These are phyloP conservation scores for Mrakia hoshinonis DNA, from an alignment of 768 basidiomycete species.

Conservation along the genomic window DNA sequence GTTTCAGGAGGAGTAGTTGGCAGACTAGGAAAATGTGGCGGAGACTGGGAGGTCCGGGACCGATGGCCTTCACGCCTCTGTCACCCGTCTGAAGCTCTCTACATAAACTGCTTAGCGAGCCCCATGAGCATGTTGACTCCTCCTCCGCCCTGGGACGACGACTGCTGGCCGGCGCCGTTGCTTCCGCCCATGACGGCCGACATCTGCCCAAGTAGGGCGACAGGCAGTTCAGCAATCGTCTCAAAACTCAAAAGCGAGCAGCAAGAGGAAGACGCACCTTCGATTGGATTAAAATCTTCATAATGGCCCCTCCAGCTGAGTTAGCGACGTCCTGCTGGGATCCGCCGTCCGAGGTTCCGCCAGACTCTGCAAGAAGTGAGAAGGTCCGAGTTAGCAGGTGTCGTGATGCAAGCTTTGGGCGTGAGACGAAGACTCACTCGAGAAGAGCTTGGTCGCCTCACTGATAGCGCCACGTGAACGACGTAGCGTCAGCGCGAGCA, in stretches of 20 bases:
- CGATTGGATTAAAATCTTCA: conserved; percentile 24
- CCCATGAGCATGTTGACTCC: conserved; percentile 8
- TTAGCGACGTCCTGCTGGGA: conserved; percentile 25
- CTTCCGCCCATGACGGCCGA: conserved; percentile 22
- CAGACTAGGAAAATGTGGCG: too few species aligned
- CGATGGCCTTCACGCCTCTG: too few species aligned
- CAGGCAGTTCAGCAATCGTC: too few species aligned
- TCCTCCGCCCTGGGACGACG: not conserved
- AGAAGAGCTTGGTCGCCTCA: conserved; percentile 26
- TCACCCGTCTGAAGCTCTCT: too few species aligned
- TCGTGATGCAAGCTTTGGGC: too few species aligned
- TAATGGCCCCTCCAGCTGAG: conserved; percentile 10
- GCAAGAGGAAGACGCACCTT: conserved; percentile 4
- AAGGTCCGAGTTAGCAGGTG: too few species aligned
- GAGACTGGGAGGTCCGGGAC: too few species aligned
- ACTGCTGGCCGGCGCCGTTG: not conserved
- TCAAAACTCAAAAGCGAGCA: too few species aligned
- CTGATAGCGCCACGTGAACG: too few species aligned
- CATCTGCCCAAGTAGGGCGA: not conserved
- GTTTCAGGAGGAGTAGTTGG: too few species aligned
- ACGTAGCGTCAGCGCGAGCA: too few species aligned
- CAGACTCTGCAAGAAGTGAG: not conserved
- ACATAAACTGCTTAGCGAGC: conserved; percentile 24
- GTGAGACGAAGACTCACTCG: not conserved
- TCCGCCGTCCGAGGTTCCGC: conserved; percentile 8